Percentiles rank a stretch among this genome's conserved stretches.
phyloP scores from a whole-genome alignment of 2,329 filamentous ascomycete species.

The Hypoxylon rubiginosum region DNA sequence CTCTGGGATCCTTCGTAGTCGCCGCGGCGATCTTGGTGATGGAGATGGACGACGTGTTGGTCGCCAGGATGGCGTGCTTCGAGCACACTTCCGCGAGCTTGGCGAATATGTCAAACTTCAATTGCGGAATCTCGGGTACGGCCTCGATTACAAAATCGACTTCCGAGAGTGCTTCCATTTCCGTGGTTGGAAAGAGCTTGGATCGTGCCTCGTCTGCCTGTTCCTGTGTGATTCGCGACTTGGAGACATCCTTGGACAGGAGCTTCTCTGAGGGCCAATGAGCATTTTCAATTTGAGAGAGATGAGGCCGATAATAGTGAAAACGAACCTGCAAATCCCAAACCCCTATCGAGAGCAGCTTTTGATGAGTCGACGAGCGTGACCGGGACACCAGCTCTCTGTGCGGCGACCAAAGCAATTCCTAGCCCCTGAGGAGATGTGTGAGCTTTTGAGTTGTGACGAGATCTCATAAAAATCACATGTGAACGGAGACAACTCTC shows the following conservation, averaged over 20 bases:
- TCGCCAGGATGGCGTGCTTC: constrained; percentile 89
- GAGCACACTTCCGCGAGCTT: constrained; percentile 85
- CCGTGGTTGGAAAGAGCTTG: constrained; percentile 77
- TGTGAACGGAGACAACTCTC: constrained; percentile 55
- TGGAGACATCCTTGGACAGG: constrained; percentile 90
- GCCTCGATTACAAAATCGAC: constrained; percentile 98
- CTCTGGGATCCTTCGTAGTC: constrained; percentile 81
- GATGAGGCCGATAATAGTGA: background rate
- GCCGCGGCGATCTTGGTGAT: constrained; percentile 96
- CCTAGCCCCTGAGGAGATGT: constrained; percentile 79
- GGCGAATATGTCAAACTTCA: constrained; percentile 91
- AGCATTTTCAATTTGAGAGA: constrained; percentile 22
- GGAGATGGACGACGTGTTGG: constrained; percentile 98
- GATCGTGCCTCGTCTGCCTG: constrained; percentile 80
- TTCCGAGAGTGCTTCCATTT: constrained; percentile 81
- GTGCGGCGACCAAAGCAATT: constrained; percentile 93
- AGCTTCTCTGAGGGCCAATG: constrained; percentile 77
- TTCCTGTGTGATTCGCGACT: constrained; percentile 85
- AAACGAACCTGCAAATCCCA: constrained; percentile 84
- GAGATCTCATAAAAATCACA: constrained; percentile 49
- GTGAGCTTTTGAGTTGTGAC: constrained; percentile 47
- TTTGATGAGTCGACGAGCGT: constrained; percentile 88
- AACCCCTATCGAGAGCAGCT: constrained; percentile 86
- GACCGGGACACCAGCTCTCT: constrained; percentile 85
- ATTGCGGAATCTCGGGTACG: constrained; percentile 88